These are phyloP conservation scores for Sarocladium kiliense DNA, from an alignment of 2,329 filamentous ascomycete species.

Conservation along the genomic window DNA sequence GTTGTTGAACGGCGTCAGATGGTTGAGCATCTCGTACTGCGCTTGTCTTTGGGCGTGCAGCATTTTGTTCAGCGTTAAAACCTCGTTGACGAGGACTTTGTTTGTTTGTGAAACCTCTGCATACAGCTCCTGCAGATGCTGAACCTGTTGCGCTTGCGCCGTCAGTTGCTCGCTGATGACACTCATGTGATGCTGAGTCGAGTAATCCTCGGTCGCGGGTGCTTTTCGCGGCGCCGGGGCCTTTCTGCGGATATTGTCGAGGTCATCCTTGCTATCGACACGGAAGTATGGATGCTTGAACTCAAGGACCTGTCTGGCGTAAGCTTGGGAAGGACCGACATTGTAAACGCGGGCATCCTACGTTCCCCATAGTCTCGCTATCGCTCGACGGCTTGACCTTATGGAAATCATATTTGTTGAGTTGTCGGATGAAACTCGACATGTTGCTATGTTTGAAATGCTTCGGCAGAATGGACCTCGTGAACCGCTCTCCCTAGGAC, in stretches of 20 bases:
- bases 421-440: conserved; percentile 89
- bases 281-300: conserved; percentile 98
- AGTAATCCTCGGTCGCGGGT: conserved; percentile 62
- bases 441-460: conserved; percentile 99
- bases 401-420: conserved; percentile 98
- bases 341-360: conserved; percentile 16
- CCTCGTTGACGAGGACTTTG: conserved; percentile 56
- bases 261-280: conserved; percentile 88
- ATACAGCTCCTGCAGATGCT: conserved; percentile 79
- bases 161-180: conserved; percentile 82
- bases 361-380: conserved; percentile 30
- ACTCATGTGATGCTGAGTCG: conserved; percentile 82
- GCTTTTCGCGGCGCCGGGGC: conserved; percentile 84
- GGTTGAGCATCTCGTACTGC: conserved; percentile 52
- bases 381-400: conserved; percentile 66
- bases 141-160: conserved; percentile 88
- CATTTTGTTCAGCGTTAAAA: conserved; percentile 56
- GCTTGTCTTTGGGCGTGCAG: conserved; percentile 53
- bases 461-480: conserved; percentile 92
- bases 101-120: conserved; percentile 67
- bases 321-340: not conserved
- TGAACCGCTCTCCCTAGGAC: conserved; percentile 89
- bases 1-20: conserved; percentile 38
- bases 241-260: conserved; percentile 95
- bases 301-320: conserved; percentile 59